Base-by-base conservation (phyloP, 495 filamentous ascomycete genomes). In the Hypomontagnella submonticulosa region DNA sequence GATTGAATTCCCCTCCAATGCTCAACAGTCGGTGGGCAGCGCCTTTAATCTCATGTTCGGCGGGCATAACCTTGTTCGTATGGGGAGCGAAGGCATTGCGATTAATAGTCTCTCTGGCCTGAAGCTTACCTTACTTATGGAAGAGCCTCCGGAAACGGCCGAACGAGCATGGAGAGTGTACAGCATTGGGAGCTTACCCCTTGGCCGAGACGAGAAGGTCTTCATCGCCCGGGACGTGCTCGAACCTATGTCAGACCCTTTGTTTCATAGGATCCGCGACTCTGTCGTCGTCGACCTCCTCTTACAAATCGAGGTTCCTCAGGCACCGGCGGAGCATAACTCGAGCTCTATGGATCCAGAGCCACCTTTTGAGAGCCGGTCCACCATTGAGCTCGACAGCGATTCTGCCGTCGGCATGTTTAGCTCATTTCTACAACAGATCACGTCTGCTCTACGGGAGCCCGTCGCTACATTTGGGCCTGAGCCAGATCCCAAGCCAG, bases 151-250 rank as follows among this genome's bases (percentile, higher is more conserved):
- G 0, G 77, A 79, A n/a, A 64, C 74, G 4, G 53, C 67, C 5
- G 75, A 77, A 12, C 76, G 69, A 12, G 68, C 74, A 34, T 96
- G 86, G 77, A 82, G 91, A 59, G 84, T 96, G 18, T 90, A 87
- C 55, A 89, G 89, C 40, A 84, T 98, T 74, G 90, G 90, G 42
- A 90, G 90, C 69, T 83, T 96, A 23, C 82, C 89, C 0, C 79
- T 99, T 1, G 95, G 95, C 7, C 89, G 91, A 57, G 93, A 97
- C 67, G 95, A 99, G 78, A 92, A 89, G 70, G 86, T 97, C 54
- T 91, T 92, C 70, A 80, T 99, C 56, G 80, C 87, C n/a, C 84
- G 89, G 19, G 87, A 92, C 33, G 84, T 91, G 34, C 84, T 96
- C 48, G 86, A 88, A 60, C 87, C 89, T 49, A 84, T 92, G 57